These are phyloP conservation scores for barley (Hordeum vulgare) DNA, from an alignment of 176 grass and related monocot genomes.

Conservation along the genomic window MorexV3_pseudomolecules_assembly NC_058519.1:651300837-651301336, in stretches of 20 bases:
- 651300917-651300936: background rate
- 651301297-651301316: too few relatives aligned
- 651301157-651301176: background rate
- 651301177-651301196: background rate
- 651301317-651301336: too few relatives aligned
- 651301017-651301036: background rate
- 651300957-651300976: background rate
- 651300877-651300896: too few relatives aligned
- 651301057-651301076: background rate
- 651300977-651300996: constrained; percentile 8
- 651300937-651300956: background rate
- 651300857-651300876: too few relatives aligned
- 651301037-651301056: background rate
- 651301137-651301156: background rate
- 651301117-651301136: background rate
- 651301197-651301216: background rate
- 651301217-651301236: background rate
- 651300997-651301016: background rate
- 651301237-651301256: too few relatives aligned
- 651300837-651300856: too few relatives aligned
- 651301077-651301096: background rate
- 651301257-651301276: too few relatives aligned
- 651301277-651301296: too few relatives aligned
- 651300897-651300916: background rate
- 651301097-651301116: background rate